Evolutionary conservation across 2,329 filamentous ascomycete genomes (phyloP), one percentile per base, ranked within the genome.

Genomic region (Nemania bipapillata): DNA sequence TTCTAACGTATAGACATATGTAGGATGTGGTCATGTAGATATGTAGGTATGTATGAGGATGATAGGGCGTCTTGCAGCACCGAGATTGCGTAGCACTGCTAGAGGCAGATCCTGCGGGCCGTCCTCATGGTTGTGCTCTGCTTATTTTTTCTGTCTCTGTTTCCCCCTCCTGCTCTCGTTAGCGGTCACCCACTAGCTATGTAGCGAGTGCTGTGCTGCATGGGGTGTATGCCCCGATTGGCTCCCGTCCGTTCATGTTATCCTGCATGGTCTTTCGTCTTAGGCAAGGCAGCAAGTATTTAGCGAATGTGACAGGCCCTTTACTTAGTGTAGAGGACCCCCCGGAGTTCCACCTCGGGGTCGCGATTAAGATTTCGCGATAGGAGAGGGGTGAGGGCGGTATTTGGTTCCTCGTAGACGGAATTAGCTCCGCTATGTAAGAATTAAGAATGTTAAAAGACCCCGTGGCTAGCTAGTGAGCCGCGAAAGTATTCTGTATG

Each of bases 371-470:
- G 22, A 6, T n/a, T 37, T 7, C n/a, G 24, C 4, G 11, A 20
- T 11, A 22, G 7, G 11, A 11, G 52, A 20, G n/a, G 12, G 11
- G 28, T 20, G 12, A 7, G 26, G 6, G 8, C 5, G 32, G 40
- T 26, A 54, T 2, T 20, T 49, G 2, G 24, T 17, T 50, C n/a
- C 35, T 20, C 22, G 15, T 35, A 12, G 22, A 61, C 53, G 58
- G 58, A 58, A 66, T 54, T 54, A 24, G 37, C 45, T 58, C 64
- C 53, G 65, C 26, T 15, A 35, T 28, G 8, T 26, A 32, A 15
- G 6, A 42, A 54, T 17, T n/a, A n/a, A 28, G 4, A 52, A 52
- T 20, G 45, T 20, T 57, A 55, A 30, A 45, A 37, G n/a, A 47
- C 45, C 20, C 4, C 47, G 53, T 28, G 45, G 47, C 28, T 59